Evolutionary conservation across 345 rosid species (phyloP).

Genomic region (Sisymbrium altissimum): DNA sequence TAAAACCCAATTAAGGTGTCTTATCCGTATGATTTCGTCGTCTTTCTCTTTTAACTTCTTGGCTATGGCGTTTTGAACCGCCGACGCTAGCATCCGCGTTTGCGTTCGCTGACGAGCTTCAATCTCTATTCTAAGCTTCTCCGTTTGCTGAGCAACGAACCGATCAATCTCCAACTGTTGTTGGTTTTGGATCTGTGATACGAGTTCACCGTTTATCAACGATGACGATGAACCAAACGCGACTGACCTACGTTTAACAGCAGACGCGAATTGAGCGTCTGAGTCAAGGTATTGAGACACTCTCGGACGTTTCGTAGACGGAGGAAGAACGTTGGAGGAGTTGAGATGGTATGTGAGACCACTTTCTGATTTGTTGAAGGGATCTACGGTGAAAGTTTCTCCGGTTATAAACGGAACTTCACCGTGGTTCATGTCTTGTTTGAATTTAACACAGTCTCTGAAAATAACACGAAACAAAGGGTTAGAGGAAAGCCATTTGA

Average conservation of each 20-base stretch:
- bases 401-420: slow-evolving; percentile 33
- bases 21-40: slow-evolving; percentile 52
- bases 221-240: slow-evolving; percentile 28
- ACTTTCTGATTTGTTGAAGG: slow-evolving; percentile 47
- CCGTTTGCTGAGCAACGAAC: slow-evolving; percentile 49
- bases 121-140: slow-evolving; percentile 57
- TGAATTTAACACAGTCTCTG: slow-evolving; percentile 49
- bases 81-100: slow-evolving; percentile 45
- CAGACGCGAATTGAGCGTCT: slow-evolving; percentile 24
- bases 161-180: slow-evolving; percentile 58
- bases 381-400: slow-evolving; percentile 43
- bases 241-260: slow-evolving; percentile 34
- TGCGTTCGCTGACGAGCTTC: slow-evolving; percentile 58
- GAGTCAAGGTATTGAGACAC: slow-evolving; percentile 33
- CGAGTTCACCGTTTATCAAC: slow-evolving; percentile 29
- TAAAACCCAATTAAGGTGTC: slow-evolving; percentile 56
- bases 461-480: neutral
- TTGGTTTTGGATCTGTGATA: slow-evolving; percentile 47
- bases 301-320: slow-evolving; percentile 44
- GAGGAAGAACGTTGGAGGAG: slow-evolving; percentile 14
- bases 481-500: neutral
- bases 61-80: slow-evolving; percentile 42
- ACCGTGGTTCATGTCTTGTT: slow-evolving; percentile 39
- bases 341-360: slow-evolving; percentile 49
- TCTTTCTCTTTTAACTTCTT: slow-evolving; percentile 60